These are phyloP conservation scores for Moelleriella libera DNA, from an alignment of 2,329 filamentous ascomycete species.

Conservation along the genomic window DNA sequence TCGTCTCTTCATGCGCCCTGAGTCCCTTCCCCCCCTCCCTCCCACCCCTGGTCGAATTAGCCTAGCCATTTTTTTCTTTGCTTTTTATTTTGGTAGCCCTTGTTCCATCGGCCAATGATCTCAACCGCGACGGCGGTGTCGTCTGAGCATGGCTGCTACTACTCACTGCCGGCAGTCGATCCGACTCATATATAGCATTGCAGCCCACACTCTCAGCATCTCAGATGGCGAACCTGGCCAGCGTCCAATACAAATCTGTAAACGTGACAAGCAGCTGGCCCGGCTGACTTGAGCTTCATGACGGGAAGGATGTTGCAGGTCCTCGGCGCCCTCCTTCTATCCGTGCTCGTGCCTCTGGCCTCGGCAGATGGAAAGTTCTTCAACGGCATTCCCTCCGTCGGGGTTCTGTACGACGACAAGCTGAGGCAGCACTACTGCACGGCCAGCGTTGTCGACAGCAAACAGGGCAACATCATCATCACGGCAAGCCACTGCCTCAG, in stretches of 20 bases:
- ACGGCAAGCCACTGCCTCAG: conserved; percentile 6
- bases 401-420: conserved; percentile 2
- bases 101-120: no score
- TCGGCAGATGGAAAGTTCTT: conserved; percentile 2
- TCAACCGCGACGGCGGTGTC: no score
- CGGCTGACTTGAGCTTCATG: not conserved
- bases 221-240: no score
- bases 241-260: no score
- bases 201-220: no score
- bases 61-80: not conserved
- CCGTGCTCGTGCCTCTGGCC: not conserved
- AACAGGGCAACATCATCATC: conserved; percentile 4
- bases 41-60: not conserved
- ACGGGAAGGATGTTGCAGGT: not conserved
- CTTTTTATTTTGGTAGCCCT: not conserved
- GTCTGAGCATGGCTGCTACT: no score
- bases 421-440: conserved; percentile 4
- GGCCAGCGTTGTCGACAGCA: conserved; percentile 5
- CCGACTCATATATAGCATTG: no score
- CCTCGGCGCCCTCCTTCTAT: not conserved
- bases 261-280: no score
- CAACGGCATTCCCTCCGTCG: conserved; percentile 4
- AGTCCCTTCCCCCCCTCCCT: not conserved
- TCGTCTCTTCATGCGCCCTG: no score
- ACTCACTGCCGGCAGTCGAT: no score